phyloP scores from a whole-genome alignment of 352 stramenopile genomes.

The Achlya hypogyna region DNA sequence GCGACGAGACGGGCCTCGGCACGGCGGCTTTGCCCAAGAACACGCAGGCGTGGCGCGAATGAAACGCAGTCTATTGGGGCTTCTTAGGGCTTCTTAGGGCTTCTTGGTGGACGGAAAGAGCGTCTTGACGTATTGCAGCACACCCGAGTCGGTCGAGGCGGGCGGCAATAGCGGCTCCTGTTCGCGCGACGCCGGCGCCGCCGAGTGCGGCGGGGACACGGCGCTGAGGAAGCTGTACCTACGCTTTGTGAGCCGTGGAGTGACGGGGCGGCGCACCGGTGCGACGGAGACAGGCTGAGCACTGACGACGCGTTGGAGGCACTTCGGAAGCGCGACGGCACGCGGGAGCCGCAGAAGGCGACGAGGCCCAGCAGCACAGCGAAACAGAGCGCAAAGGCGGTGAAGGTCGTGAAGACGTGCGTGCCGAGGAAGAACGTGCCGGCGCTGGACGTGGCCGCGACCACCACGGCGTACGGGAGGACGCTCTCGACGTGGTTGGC shows the following conservation, averaged over 20 bases:
- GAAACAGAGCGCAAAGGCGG: conserved; percentile 64
- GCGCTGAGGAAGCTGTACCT: background rate
- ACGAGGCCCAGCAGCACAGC: conserved; percentile 62
- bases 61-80: background rate
- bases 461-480: conserved; percentile 69
- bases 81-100: background rate
- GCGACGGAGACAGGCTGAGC: background rate
- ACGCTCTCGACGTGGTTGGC: conserved; percentile 82
- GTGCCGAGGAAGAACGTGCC: conserved; percentile 64
- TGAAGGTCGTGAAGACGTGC: conserved; percentile 69
- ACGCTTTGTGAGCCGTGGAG: background rate
- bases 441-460: conserved; percentile 54
- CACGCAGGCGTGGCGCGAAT: background rate
- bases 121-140: background rate
- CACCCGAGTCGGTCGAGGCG: background rate
- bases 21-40: too few species aligned
- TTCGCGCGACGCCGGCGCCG: background rate
- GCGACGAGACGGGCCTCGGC: background rate
- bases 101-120: background rate
- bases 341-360: conserved; percentile 67
- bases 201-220: too few species aligned
- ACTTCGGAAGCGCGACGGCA: conserved; percentile 61
- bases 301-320: background rate
- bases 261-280: background rate
- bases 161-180: background rate